Evolutionary conservation across 2,329 filamentous ascomycete genomes (phyloP), one percentile per base, ranked within the genome.

Genomic region (Aureobasidium sp.): DNA sequence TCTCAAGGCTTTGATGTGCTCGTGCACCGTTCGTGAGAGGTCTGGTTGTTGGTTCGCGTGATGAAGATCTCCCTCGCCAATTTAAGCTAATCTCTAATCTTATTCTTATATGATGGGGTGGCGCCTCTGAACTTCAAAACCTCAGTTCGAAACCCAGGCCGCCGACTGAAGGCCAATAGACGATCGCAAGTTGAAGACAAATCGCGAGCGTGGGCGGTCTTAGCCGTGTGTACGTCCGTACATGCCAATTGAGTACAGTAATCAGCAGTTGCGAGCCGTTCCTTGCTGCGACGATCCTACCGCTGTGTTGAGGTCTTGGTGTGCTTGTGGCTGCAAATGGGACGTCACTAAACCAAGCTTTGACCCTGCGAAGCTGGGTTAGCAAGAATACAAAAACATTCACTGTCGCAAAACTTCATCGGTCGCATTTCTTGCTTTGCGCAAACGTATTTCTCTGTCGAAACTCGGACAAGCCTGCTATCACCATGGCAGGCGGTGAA

Each of bases 401-500:
- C 47, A 44, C 17, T 37, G 34, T 37, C 34, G 34, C 34, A 37
- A 37, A 37, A 37, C 29, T 20, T 32, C 26, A 26, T 47, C 44
- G 46, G 27, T 13, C 46, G 36, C 46, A 52, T 44, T 61, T 10
- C 57, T 36, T 47, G 26, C 36, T 52, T 61, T 37, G 46, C 37
- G 34, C 47, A 39, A 41, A 34, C 15, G 4, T 23, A 23, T 41
- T 41, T 15, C 46, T 32, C 34, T 59, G 29, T n/a, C 55, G 32
- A 37, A 39, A 13, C 27, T 51, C 47, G 17, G 36, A 60, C 57
- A 51, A 36, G 36, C n/a, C 13, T 44, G 47, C 57, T 34, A 41
- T 61, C 36, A 66, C 53, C 47, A 67, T 67, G 66, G 64, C 64
- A 26, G 62, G 62, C 26, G 69, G 69, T 56, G 72, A 76, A 67